Percentiles rank a stretch among this genome's conserved stretches.
phyloP scores from a whole-genome alignment of 2,329 filamentous ascomycete species.

The Tolypocladium tropicale region DNA sequence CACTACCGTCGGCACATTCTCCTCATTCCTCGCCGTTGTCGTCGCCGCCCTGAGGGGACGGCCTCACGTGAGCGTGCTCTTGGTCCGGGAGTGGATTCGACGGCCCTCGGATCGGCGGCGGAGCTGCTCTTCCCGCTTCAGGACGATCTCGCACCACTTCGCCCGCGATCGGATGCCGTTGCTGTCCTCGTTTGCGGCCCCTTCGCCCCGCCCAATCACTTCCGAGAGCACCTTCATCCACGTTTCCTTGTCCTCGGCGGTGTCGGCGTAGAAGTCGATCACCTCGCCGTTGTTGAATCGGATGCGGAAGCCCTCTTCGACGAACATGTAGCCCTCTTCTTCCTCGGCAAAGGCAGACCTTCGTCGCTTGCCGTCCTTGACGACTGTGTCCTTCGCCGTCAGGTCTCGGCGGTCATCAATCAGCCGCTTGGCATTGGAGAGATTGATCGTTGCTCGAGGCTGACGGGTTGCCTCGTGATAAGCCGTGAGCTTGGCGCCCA shows the following conservation, averaged over 20 bases:
- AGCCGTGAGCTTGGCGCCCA: conserved; percentile 83
- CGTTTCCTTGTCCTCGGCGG: conserved; percentile 72
- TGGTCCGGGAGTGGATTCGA: conserved; percentile 44
- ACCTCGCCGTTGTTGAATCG: conserved; percentile 97
- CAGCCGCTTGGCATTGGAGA: conserved; percentile 82
- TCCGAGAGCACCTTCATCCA: conserved; percentile 90
- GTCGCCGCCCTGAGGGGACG: not conserved
- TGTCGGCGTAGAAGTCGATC: conserved; percentile 97
- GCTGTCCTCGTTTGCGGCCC: conserved; percentile 34
- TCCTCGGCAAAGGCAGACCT: conserved; percentile 96
- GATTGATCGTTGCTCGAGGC: conserved; percentile 91
- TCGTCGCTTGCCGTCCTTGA: conserved; percentile 67
- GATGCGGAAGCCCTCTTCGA: conserved; percentile 97
- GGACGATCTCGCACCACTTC: conserved; percentile 59
- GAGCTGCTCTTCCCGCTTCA: conserved; percentile 53
- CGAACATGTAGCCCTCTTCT: conserved; percentile 99
- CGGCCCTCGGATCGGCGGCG: conserved; percentile 42
- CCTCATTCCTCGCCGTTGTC: not conserved
- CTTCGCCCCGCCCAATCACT: conserved; percentile 46
- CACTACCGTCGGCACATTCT: not conserved
- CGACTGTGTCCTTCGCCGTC: conserved; percentile 71
- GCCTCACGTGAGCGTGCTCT: conserved; percentile 43
- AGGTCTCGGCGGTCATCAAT: conserved; percentile 85
- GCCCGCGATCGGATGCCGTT: conserved; percentile 32
- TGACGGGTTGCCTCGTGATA: conserved; percentile 94